Evolutionary conservation across 441 rosid genomes (phyloP), one percentile per base, ranked within the genome.

Genomic region (Populus hybrid): DNA sequence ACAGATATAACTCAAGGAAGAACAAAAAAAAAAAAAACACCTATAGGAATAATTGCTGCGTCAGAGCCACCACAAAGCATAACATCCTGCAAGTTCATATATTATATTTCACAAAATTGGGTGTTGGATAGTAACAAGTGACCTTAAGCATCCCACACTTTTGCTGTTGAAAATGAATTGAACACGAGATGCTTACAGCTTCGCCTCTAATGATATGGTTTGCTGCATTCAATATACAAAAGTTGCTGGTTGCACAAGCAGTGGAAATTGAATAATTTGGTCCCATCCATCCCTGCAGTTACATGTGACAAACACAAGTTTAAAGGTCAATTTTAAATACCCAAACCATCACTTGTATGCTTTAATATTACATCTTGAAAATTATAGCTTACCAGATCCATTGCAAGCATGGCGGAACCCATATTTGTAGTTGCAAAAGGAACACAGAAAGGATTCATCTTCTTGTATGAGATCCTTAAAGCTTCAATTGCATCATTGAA

Each of bases 61-160:
- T 95, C 99, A 18, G 99, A 93, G 80, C 98, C 98, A 81, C 99
- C 99, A 86, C 95, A 93, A 80, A 95, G 97, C 99, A 95, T 95
- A 71, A 95, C 70, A 83, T 93, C 92, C 98, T 95, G 90, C 82
- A 83, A 80, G 35, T 81, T 74, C 75, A 75, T 73, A 78, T 30
- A 3, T 30, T 30, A 81, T 76, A 76, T 73, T 70, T 73, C 73
- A 77, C 24, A 30, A 68, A 64, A 77, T 16, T 71, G 14, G 6
- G 40, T 23, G 77, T 32, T 42, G 16, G 53, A 73, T 30, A 30
- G 4, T 23, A 35, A 30, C 23, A 8, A 36, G 26, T 35, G 30
- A 72, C 21, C 53, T 23, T 12, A 76, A 8, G 57, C 67, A 63
- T 68, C 70, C 53, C 24, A 66, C 24, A 46, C 30, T 32, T 69